These are phyloP conservation scores for Westerdykella sp. DNA, from an alignment of 2,329 filamentous ascomycete species.

Conservation along the genomic window DNA sequence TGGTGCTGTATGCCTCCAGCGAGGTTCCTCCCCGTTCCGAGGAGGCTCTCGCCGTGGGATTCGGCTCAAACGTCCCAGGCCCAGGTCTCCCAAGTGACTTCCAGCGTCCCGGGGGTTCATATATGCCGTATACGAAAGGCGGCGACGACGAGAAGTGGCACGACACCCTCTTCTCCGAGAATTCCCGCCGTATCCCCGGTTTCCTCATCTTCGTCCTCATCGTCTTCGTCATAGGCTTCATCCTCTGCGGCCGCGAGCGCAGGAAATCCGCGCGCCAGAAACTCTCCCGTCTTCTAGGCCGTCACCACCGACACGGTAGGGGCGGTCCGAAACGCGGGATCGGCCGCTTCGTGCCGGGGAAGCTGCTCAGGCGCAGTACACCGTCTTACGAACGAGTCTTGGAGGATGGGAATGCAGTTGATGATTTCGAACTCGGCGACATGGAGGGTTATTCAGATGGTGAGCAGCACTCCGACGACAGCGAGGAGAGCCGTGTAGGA, in stretches of 20 bases:
- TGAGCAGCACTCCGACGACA: conserved; percentile 55
- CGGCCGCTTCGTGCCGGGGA: conserved; percentile 34
- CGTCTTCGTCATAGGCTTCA: conserved; percentile 60
- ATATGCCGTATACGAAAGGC: conserved; percentile 40
- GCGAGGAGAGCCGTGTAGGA: conserved; percentile 51
- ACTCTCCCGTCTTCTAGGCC: conserved; percentile 41
- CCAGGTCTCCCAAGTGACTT: conserved; percentile 64
- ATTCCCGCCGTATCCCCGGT: conserved; percentile 63
- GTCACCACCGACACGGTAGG: conserved; percentile 35
- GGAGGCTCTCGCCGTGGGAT: conserved; percentile 71
- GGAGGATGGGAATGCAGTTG: conserved; percentile 64
- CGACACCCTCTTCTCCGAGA: conserved; percentile 55
- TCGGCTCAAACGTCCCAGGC: conserved; percentile 70
- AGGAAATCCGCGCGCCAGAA: conserved; percentile 54
- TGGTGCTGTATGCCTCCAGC: conserved; percentile 88
- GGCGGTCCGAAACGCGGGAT: conserved; percentile 7
- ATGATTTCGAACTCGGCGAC: conserved; percentile 72
- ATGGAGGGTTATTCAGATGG: conserved; percentile 54
- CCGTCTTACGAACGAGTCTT: conserved; percentile 71
- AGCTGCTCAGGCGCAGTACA: conserved; percentile 52
- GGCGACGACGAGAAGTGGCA: conserved; percentile 49
- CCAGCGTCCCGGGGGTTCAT: conserved; percentile 64
- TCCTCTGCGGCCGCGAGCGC: conserved; percentile 74
- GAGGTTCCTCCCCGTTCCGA: conserved; percentile 64
- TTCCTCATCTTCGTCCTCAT: conserved; percentile 73